Evolutionary conservation across 225 moss, liverwort and hornwort species (phyloP).

Genomic region (Anthoceros angustus): DNA sequence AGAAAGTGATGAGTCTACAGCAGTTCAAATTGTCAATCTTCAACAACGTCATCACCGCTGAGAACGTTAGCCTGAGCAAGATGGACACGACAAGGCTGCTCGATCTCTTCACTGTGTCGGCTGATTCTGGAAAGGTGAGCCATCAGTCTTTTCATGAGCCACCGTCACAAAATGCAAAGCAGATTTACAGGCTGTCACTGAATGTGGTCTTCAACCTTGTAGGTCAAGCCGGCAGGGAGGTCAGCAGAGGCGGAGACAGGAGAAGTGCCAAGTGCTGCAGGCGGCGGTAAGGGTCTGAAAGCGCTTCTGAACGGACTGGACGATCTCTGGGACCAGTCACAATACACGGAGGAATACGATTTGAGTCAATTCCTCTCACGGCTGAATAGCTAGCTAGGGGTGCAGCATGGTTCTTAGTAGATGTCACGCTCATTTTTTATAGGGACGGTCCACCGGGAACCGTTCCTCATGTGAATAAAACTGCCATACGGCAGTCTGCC

Average conservation of each 20-base stretch:
- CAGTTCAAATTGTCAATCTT: constrained; percentile 82
- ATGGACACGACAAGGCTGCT: constrained; percentile 86
- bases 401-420: not conserved
- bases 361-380: constrained; percentile 72
- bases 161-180: too few species aligned
- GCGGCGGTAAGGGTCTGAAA: constrained; percentile 64
- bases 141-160: not conserved
- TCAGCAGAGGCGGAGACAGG: constrained; percentile 35
- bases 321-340: constrained; percentile 85
- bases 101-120: constrained; percentile 70
- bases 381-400: constrained; percentile 35
- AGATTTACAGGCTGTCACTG: too few species aligned
- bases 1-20: constrained; percentile 89
- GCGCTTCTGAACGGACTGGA: constrained; percentile 66
- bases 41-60: constrained; percentile 69
- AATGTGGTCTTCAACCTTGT: not conserved
- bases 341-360: constrained; percentile 82
- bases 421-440: not conserved
- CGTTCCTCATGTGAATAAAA: too few species aligned
- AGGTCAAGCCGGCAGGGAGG: constrained; percentile 36
- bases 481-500: too few species aligned
- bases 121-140: constrained; percentile 47
- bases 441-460: too few species aligned
- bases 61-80: constrained; percentile 72
- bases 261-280: constrained; percentile 28